Percentiles rank a stretch among this genome's conserved stretches.
phyloP scores from a whole-genome alignment of 2,329 filamentous ascomycete species.

The Lithohypha guttulata region DNA sequence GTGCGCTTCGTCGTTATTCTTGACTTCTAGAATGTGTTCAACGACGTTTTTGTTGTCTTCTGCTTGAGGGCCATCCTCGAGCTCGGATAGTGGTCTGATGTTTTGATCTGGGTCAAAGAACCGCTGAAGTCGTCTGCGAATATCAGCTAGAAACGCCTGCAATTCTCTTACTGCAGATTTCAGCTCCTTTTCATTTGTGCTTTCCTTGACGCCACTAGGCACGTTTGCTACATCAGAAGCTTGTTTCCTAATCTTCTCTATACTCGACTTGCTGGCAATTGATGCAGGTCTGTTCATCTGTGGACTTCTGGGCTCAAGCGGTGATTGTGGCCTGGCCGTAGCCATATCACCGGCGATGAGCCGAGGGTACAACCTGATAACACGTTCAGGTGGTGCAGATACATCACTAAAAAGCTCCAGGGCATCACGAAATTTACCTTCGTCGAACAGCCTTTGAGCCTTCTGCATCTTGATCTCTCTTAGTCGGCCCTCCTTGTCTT shows the following conservation, averaged over 20 bases:
- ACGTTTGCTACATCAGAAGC: constrained; percentile 11
- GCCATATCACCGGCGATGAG: constrained; percentile 70
- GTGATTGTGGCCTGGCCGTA: constrained; percentile 28
- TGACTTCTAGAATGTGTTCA: neutral
- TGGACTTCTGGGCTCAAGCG: neutral
- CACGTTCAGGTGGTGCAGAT: constrained; percentile 76
- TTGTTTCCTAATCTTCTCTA: constrained; percentile 10
- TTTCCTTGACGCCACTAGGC: constrained; percentile 15
- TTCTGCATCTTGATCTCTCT: constrained; percentile 86
- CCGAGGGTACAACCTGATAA: constrained; percentile 73
- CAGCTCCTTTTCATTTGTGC: constrained; percentile 62
- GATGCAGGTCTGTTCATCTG: constrained; percentile 10
- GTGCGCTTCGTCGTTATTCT: constrained; percentile 30
- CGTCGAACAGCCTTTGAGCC: constrained; percentile 70
- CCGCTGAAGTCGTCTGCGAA: constrained; percentile 54
- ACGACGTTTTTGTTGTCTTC: neutral
- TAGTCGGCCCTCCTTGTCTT: constrained; percentile 68
- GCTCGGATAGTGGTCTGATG: constrained; percentile 27
- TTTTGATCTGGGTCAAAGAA: constrained; percentile 50
- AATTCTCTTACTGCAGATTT: constrained; percentile 71
- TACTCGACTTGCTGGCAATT: constrained; percentile 7
- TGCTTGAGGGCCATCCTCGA: constrained; percentile 23
- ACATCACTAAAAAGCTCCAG: constrained; percentile 88
- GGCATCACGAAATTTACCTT: constrained; percentile 72
- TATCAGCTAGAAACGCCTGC: constrained; percentile 78